Base-by-base conservation (phyloP, 2,329 filamentous ascomycete species). In the Aspergillus uvarum region DNA sequence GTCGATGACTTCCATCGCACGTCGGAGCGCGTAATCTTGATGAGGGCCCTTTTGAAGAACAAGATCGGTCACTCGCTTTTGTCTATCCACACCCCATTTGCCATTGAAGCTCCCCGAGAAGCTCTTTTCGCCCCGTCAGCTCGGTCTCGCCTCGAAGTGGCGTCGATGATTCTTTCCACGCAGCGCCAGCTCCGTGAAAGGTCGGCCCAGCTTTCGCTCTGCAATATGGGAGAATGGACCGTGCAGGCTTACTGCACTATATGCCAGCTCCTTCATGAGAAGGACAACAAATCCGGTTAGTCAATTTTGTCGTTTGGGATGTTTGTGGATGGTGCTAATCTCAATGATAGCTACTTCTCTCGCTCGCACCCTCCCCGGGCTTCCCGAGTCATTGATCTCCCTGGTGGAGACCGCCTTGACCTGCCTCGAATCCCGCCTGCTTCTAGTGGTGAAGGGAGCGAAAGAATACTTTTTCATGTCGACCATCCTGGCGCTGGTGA, bases 391-490 rank as follows among this genome's bases (percentile, higher is more conserved):
- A 0, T 66, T 77, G 7, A 63, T 76, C 11, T 67, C 70, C 2
- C 67, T 76, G 19, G 68, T 71, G 12, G 74, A 77, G 50, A 66
- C 66, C 29, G 66, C 65, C 16, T 62, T 76, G 2, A 44, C 68
- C 14, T 68, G 67, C 14, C 63, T 77, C 6, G 73, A 76, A 60
- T 61, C 59, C n/a, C 68, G 69, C 3, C 68, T 70, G 14, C 61
- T 73, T 2, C 62, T 72, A 3, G 66, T 77, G 3, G 66, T 74
- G 57, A 77, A 77, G 55, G 74, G 74, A 2, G 74, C 74, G 2
- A 77, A 76, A 48, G 73, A 76, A 44, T 77, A 76, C 60, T 76
- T 75, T 58, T 76, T 76, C 60, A 67, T 76, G 56, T 76, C 72
- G 1, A 76, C 74, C 1, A 70, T 76, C 29, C 59, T 72, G 7